Base-by-base conservation (phyloP, 768 basidiomycete genomes). In the Russula sp. region DNA sequence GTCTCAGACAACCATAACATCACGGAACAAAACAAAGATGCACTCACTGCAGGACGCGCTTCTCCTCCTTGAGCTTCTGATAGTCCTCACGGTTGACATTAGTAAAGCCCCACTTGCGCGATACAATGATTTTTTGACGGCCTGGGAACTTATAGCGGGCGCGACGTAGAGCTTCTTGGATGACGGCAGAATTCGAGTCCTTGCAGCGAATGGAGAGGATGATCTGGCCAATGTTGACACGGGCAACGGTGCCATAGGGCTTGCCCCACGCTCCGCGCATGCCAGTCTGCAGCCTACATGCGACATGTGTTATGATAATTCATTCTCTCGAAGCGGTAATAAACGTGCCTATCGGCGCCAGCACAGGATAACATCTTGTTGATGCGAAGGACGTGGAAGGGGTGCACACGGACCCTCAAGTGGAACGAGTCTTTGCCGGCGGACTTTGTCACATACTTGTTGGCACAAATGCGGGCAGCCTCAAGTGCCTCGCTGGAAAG, bases 291-390 rank as follows among this genome's bases (percentile, higher is more conserved):
- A 96, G 84, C 72, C 91, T 90, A 69, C 1, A 57, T 14, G 47
- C 32, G 22, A 31, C 39, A 39, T 20, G 35, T 22, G 11, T 22
- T 32, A 55, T 20, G 42, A 51, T 9, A 39, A 32, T 11, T 8
- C 39, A 34, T 31, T 61, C 57, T 31, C 22, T 34, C 44, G 27
- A 34, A 57, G n/a, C n/a, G 47, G 51, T 2, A 16, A 8, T 9
- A n/a, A 11, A 47, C 84, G 51, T 64, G 89, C 91, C 92, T 82
- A 93, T 99, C 97, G 71, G 97, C 95, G 70, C 97, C 96, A 70
- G 97, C 97, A 75, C 97, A 98, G 63, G 88, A 91, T 83, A 98
- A 90, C 92, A 97, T 98, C 88, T 99, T 98, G 90, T 98, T 97
- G 87, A 97, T 97, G 67, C 97, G 90, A 79, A 99, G 77, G 71